phyloP scores from a whole-genome alignment of 495 filamentous ascomycete species.

The Xylaria scruposa region DNA sequence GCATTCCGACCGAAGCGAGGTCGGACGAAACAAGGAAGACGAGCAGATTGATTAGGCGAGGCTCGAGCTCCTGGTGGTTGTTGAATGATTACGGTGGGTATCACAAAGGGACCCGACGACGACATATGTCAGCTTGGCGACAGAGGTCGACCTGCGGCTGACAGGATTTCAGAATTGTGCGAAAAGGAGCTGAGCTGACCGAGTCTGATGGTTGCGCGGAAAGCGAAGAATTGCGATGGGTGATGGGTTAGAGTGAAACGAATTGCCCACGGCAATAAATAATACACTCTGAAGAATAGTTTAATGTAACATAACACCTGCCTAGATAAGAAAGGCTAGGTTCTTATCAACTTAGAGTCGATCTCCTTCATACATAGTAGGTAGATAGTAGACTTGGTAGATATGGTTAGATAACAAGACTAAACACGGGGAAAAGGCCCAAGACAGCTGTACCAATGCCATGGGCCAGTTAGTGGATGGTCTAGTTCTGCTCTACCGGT shows the following conservation, averaged over 20 bases:
- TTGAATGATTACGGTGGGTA: background rate
- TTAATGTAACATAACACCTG: conserved; percentile 9
- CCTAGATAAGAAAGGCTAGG: background rate
- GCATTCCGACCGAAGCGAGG: conserved; percentile 12
- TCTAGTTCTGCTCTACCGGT: background rate
- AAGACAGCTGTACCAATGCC: background rate
- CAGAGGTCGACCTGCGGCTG: background rate
- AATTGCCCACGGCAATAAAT: background rate
- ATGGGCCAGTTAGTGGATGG: conserved; percentile 4
- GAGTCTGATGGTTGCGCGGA: background rate
- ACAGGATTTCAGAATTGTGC: conserved; percentile 1
- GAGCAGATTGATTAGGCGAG: background rate
- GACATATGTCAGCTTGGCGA: background rate
- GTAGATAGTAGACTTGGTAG: no score
- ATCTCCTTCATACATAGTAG: background rate
- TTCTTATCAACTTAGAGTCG: background rate
- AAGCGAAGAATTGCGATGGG: background rate
- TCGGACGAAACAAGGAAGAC: background rate
- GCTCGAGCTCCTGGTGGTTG: background rate
- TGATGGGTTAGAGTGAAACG: background rate
- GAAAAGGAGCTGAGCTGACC: background rate
- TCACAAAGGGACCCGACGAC: background rate
- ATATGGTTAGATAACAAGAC: background rate
- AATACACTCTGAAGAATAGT: background rate
- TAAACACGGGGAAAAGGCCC: background rate